Base-by-base conservation (phyloP, 371 early-diverging fungal genomes). In the Mortierella sp. region DNA sequence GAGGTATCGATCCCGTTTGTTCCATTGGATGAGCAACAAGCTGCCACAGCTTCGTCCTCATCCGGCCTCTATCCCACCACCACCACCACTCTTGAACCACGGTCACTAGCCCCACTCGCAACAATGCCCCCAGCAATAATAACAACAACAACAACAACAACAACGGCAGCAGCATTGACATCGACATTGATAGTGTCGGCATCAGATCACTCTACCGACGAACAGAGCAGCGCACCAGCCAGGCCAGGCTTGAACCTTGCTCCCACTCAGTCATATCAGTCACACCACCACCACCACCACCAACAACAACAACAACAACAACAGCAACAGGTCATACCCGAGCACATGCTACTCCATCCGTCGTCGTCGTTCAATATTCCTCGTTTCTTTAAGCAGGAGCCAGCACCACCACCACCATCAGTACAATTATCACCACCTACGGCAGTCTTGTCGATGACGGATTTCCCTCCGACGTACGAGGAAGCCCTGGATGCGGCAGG, bases 391-490 rank as follows among this genome's bases (percentile, higher is more conserved):
- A 67, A 61, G 39, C 74, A 66, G 39, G 4, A 67, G 29, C 22
- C 68, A 9, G 8, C 41, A 31, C 40, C 70, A 13, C 58, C 66
- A 1, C 26, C 71, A n/a, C 19, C 34, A n/a, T 31, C 68, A 19
- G 22, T 31, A 11, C 45, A 26, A n/a, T n/a, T n/a, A n/a, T n/a
- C n/a, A n/a, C n/a, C n/a, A n/a, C n/a, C n/a, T n/a, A n/a, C n/a
- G n/a, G n/a, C n/a, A n/a, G n/a, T n/a, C n/a, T n/a, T n/a, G n/a
- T n/a, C 71, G 2, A 26, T 40, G 37, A 50, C 72, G 26, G 80
- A 80, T 26, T 80, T 80, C 34, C 80, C 80, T 11, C 80, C 80
- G 1, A 75, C 80, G 0, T 80, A 80, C 29, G 80, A 80, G 40
- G 80, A 80, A 29, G 80, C 80, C 13, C 26, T 80, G 19, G 80